Evolutionary conservation across 768 basidiomycete genomes (phyloP).

Genomic region (Dacryopinax spathularia): DNA sequence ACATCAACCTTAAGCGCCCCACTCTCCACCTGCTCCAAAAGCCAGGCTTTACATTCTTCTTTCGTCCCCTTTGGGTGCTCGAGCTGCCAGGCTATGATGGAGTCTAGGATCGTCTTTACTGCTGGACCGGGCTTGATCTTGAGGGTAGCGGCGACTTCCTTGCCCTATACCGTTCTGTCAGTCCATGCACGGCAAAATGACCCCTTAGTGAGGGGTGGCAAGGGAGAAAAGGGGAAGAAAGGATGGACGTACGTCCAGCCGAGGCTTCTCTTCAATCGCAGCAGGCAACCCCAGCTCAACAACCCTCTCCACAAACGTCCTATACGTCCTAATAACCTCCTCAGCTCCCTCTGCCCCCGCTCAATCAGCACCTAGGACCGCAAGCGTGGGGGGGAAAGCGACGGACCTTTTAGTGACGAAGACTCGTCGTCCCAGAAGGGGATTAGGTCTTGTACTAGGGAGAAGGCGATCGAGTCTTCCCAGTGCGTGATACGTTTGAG

Average conservation of each 20-base stretch:
- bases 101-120: conserved; percentile 47
- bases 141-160: conserved; percentile 43
- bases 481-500: conserved; percentile 50
- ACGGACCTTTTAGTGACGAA: conserved; percentile 17
- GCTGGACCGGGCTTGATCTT: conserved; percentile 51
- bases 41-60: conserved; percentile 57
- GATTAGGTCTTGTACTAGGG: conserved; percentile 56
- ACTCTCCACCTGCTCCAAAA: conserved; percentile 32
- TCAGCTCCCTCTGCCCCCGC: conserved; percentile 32
- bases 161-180: conserved; percentile 40
- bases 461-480: conserved; percentile 58
- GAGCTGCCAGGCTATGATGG: conserved; percentile 74
- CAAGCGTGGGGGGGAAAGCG: conserved; percentile 9
- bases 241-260: conserved; percentile 54
- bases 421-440: conserved; percentile 33
- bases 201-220: neutral
- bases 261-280: conserved; percentile 51
- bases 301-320: conserved; percentile 44
- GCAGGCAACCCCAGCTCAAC: conserved; percentile 46
- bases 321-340: conserved; percentile 47
- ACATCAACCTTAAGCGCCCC: neutral
- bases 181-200: neutral
- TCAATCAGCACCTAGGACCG: conserved; percentile 12
- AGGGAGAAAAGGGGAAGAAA: neutral
- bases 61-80: conserved; percentile 52